These are phyloP conservation scores for Populus hybrid DNA, from an alignment of 441 rosid species.

Conservation along the genomic window DNA sequence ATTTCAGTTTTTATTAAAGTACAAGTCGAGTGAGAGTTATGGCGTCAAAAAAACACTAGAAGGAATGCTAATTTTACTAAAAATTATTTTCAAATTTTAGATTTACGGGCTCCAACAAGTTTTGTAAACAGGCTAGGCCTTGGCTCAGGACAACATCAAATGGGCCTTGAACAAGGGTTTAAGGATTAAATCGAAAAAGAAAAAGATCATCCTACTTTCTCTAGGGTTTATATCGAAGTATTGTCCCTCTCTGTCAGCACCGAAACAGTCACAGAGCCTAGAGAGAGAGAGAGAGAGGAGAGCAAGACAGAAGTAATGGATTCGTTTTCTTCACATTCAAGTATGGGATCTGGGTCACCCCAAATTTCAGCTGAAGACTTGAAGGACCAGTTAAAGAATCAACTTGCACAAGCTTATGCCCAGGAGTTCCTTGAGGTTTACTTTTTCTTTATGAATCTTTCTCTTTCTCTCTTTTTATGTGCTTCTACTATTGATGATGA, in stretches of 20 bases:
- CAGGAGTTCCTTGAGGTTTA: conserved; percentile 75
- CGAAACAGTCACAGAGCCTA: not conserved
- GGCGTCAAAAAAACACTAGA: not conserved
- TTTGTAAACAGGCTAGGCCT: not conserved
- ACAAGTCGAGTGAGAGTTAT: no score
- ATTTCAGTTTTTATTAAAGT: no score
- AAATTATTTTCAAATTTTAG: not conserved
- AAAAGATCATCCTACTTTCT: not conserved
- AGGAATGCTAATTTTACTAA: not conserved
- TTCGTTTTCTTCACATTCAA: conserved; percentile 49
- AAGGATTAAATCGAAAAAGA: not conserved
- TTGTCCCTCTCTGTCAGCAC: not conserved
- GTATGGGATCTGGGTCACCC: conserved; percentile 39
- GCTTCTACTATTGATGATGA: not conserved
- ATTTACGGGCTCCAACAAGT: not conserved
- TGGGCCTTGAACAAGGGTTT: not conserved
- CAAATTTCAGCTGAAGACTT: conserved; percentile 47
- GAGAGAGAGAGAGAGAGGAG: not conserved
- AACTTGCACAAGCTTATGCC: conserved; percentile 78
- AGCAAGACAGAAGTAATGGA: conserved; percentile 44
- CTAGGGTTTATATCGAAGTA: not conserved
- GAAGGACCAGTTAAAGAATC: conserved; percentile 63
- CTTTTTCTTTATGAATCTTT: not conserved
- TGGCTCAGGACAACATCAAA: not conserved
- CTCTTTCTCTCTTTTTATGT: not conserved